Base-by-base conservation (phyloP, 768 basidiomycete genomes). In the Podaxis sp. region DNA sequence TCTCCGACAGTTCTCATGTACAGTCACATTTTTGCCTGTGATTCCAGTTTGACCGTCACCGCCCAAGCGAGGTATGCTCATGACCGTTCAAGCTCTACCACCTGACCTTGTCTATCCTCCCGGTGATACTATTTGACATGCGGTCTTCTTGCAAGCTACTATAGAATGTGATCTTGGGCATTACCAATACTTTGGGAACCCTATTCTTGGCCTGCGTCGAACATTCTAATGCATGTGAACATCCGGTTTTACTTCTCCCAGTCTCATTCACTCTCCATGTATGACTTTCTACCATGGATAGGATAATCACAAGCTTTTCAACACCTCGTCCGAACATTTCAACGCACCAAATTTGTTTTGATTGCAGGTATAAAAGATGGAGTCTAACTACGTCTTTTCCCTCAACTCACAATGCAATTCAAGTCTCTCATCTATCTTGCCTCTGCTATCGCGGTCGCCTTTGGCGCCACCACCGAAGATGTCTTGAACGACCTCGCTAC, bases 401-500 rank as follows among this genome's bases (percentile, higher is more conserved):
- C 18, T 36, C 32, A 50, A 28, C 28, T 44, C 28, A 38, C 28
- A 13, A 73, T 74, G 72, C 72, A 69, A 60, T 66, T 73, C 66
- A 59, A 65, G 28, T 64, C 67, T 38, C 51, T 74, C 63, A 52
- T 69, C 54, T 55, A 72, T 55, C 61, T 74, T 36, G 70, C 71
- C 23, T 65, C 72, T 57, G 65, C 64, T 9, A 55, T 66, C 50
- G 65, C 66, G 18, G 18, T 51, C 36, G 59, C 66, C 16, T 65
- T 70, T n/a, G 69, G 69, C 11, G 51, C 66, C 16, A 72, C 72
- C 32, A 63, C 69, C 23, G 69, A 70, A 1, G 54, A 70, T 27
- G 68, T 78, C 25, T 53, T 71, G 57, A 40, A 62, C 11, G 76
- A 77, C 64, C 67, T 76, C 46, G 56, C 46, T 3, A 61, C 18